A percentile compares a stretch with the other conserved stretches of the same genome.
These are phyloP conservation scores for Biscogniauxia marginata DNA, from an alignment of 2,329 filamentous ascomycete genomes.

Conservation along the genomic window DNA sequence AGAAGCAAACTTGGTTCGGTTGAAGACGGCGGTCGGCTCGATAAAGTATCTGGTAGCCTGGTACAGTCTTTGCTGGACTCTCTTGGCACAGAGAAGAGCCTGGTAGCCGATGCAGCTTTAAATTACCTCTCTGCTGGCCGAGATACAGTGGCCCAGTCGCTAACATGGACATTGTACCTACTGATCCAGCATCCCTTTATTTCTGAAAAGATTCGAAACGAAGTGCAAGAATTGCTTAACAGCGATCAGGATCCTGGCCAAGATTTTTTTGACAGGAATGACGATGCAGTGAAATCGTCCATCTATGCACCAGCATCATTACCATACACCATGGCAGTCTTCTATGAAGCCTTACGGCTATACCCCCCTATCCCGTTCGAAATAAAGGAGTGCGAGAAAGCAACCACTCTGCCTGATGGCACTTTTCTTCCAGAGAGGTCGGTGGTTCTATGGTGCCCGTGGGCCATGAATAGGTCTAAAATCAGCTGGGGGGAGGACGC, in stretches of 20 bases:
- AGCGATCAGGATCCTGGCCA: slow-evolving; percentile 3
- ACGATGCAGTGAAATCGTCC: slow-evolving; percentile 25
- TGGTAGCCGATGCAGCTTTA: slow-evolving; percentile 62
- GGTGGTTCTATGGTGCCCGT: slow-evolving; percentile 62
- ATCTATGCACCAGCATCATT: slow-evolving; percentile 42
- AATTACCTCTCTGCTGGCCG: slow-evolving; percentile 65
- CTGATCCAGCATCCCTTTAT: slow-evolving; percentile 51
- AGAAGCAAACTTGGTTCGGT: slow-evolving; percentile 9
- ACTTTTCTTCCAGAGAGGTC: slow-evolving; percentile 54
- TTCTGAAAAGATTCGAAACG: slow-evolving; percentile 41
- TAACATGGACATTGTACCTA: slow-evolving; percentile 64
- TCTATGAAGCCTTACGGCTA: slow-evolving; percentile 61
- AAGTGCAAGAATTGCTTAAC: slow-evolving; percentile 34
- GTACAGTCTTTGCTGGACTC: slow-evolving; percentile 60
- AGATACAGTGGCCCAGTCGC: slow-evolving; percentile 63
- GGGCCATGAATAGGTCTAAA: slow-evolving; percentile 60
- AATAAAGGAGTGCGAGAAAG: slow-evolving; percentile 56
- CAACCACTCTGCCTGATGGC: slow-evolving; percentile 57
- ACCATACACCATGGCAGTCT: slow-evolving; percentile 60
- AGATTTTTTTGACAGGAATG: slow-evolving; percentile 1
- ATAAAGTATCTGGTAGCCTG: slow-evolving; percentile 51
- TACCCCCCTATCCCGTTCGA: slow-evolving; percentile 67
- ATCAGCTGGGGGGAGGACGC: slow-evolving; percentile 57
- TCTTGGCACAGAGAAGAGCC: slow-evolving; percentile 48
- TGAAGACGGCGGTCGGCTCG: slow-evolving; percentile 30